Evolutionary conservation across 192 early-diverging fungal genomes (phyloP).

Genomic region (Backusella mclennaniae): DNA sequence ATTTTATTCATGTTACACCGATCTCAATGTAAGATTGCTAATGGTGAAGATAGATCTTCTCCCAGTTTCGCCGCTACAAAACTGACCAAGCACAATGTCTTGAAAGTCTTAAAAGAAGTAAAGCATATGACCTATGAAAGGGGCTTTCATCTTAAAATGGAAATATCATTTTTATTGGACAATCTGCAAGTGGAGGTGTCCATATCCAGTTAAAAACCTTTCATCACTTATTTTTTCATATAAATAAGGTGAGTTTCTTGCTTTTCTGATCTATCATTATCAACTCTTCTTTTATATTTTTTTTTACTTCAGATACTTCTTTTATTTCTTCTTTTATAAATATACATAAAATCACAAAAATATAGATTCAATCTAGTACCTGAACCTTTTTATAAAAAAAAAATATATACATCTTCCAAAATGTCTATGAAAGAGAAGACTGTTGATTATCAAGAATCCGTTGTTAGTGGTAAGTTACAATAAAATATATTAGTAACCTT

Average conservation of each 20-base stretch:
- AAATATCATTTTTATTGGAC: not conserved
- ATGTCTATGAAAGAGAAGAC: constrained; percentile 6
- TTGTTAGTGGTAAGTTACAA: not conserved
- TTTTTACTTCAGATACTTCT: not conserved
- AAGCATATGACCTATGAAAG: constrained; percentile 8
- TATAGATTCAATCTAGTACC: not conserved
- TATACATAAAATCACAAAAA: not conserved
- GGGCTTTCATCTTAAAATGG: not conserved
- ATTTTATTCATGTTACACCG: not conserved
- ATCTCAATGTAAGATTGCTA: not conserved
- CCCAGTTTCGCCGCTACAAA: not conserved
- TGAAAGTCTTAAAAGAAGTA: not conserved
- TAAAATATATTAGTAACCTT: not conserved
- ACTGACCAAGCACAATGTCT: not conserved
- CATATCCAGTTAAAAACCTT: not conserved
- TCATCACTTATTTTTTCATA: not conserved
- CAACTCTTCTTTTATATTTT: not conserved
- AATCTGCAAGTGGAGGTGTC: not conserved
- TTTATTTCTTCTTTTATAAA: not conserved
- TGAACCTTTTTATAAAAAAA: not conserved
- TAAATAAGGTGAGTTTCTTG: not conserved
- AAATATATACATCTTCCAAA: not conserved
- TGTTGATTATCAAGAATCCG: not conserved
- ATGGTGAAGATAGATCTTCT: not conserved
- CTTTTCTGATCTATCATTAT: not conserved